Percentiles rank a stretch among this genome's conserved stretches.
These are phyloP conservation scores for Pichia sp. DNA, from an alignment of 1,139 yeast species.

Conservation along the genomic window DNA sequence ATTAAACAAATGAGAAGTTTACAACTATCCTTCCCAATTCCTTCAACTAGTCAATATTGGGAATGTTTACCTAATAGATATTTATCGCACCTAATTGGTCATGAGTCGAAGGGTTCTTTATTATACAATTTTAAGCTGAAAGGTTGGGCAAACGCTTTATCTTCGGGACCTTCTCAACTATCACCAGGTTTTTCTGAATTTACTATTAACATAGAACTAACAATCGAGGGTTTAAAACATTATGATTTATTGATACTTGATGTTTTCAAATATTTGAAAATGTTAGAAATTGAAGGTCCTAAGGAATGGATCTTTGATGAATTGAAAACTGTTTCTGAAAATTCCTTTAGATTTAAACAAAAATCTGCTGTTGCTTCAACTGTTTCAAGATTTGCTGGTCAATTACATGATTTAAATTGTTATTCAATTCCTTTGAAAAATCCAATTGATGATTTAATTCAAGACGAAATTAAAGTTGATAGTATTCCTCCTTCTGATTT, in stretches of 20 bases:
- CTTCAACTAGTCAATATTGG: conserved; percentile 62
- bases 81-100: conserved; percentile 79
- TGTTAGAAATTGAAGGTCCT: conserved; percentile 51
- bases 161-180: conserved; percentile 66
- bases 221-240: conserved; percentile 60
- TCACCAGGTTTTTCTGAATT: conserved; percentile 67
- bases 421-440: conserved; percentile 53
- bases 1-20: conserved; percentile 71
- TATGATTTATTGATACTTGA: conserved; percentile 55
- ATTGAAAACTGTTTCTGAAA: conserved; percentile 38
- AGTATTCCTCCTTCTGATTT: conserved; percentile 58
- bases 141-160: conserved; percentile 76
- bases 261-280: conserved; percentile 64
- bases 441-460: conserved; percentile 36
- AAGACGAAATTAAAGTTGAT: conserved; percentile 14
- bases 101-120: conserved; percentile 83
- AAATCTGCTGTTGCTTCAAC: conserved; percentile 44
- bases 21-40: conserved; percentile 64
- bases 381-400: conserved; percentile 43
- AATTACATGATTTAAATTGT: conserved; percentile 34
- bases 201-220: conserved; percentile 63
- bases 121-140: conserved; percentile 58
- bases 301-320: conserved; percentile 52
- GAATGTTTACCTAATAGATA: conserved; percentile 63
- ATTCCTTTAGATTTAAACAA: conserved; percentile 47